Percentiles rank a stretch among this genome's conserved stretches.
Conservation (phyloP, 192 early-diverging fungal species). For the Coemansia aciculifera region DNA sequence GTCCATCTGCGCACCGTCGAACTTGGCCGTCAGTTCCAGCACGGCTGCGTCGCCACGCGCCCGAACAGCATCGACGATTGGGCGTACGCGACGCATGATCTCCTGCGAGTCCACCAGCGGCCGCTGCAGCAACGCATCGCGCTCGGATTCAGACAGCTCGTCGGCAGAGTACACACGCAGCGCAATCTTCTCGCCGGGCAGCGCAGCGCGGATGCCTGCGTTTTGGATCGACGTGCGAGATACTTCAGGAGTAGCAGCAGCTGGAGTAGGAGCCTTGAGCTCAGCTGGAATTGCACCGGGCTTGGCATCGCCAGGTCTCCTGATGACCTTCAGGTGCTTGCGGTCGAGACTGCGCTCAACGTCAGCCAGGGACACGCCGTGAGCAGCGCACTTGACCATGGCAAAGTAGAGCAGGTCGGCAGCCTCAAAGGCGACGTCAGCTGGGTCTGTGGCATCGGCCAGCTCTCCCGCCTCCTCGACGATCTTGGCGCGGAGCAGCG, state of each 20-base stretch:
- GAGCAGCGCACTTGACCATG: constrained; percentile 78
- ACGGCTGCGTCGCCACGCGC: constrained; percentile 83
- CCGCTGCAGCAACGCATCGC: constrained; percentile 70
- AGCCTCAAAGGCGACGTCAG: constrained; percentile 92
- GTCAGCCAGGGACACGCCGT: constrained; percentile 80
- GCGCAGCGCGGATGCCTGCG: constrained; percentile 24
- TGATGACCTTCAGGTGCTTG: constrained; percentile 79
- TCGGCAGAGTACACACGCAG: constrained; percentile 71
- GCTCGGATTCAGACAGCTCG: constrained; percentile 55
- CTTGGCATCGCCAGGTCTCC: constrained; percentile 93
- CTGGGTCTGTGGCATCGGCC: constrained; percentile 69
- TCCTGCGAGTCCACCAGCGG: constrained; percentile 92
- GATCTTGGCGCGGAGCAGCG: constrained; percentile 86
- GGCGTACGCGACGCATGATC: constrained; percentile 82
- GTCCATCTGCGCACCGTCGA: constrained; percentile 81
- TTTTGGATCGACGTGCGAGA: constrained; percentile 45
- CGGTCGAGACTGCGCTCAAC: constrained; percentile 84
- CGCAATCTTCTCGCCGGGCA: constrained; percentile 62
- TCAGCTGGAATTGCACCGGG: constrained; percentile 39
- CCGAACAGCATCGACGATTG: constrained; percentile 87
- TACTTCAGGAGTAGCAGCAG: constrained; percentile 9
- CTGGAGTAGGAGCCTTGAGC: background rate
- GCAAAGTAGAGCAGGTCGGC: constrained; percentile 97
- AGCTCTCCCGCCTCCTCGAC: constrained; percentile 95
- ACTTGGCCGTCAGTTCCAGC: constrained; percentile 81